A percentile compares a stretch with the other conserved stretches of the same genome.
These are phyloP conservation scores for Tephrocybe sp. DNA, from an alignment of 768 basidiomycete species.

Conservation along the genomic window DNA sequence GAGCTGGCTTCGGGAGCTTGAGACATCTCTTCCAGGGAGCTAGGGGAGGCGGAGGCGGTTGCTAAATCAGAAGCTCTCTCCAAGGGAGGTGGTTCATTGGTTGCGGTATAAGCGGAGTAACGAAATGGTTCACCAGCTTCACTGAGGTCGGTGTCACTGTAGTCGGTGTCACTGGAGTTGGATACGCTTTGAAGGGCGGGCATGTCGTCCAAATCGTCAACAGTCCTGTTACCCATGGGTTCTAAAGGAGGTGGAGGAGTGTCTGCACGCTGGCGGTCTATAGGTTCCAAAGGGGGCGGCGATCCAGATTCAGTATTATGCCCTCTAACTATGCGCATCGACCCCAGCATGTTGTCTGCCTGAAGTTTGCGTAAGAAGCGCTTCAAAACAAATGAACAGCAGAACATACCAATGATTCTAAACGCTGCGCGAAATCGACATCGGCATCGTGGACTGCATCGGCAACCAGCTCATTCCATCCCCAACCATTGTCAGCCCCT, in stretches of 20 bases:
- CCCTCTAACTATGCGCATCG: slow-evolving; percentile 8
- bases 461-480: slow-evolving; percentile 15
- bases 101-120: neutral
- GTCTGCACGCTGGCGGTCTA: slow-evolving; percentile 1
- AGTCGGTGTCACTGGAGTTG: slow-evolving; percentile 30
- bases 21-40: neutral
- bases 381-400: neutral
- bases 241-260: slow-evolving; percentile 7
- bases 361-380: slow-evolving; percentile 10
- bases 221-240: neutral
- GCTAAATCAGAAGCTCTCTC: neutral
- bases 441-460: slow-evolving; percentile 17
- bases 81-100: neutral
- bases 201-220: slow-evolving; percentile 29
- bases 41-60: neutral
- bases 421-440: slow-evolving; percentile 24
- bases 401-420: slow-evolving; percentile 28
- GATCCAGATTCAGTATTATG: slow-evolving; percentile 7
- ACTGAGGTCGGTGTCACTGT: slow-evolving; percentile 12
- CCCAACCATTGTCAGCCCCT: slow-evolving; percentile 10
- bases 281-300: slow-evolving; percentile 10
- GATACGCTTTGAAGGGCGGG: slow-evolving; percentile 34
- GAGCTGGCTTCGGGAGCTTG: neutral
- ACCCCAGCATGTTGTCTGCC: slow-evolving; percentile 33
- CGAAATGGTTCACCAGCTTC: slow-evolving; percentile 10